Percentiles rank a stretch among this genome's conserved stretches.
phyloP scores from a whole-genome alignment of 306 rosid genomes.

The Begonia loranthoides region DNA sequence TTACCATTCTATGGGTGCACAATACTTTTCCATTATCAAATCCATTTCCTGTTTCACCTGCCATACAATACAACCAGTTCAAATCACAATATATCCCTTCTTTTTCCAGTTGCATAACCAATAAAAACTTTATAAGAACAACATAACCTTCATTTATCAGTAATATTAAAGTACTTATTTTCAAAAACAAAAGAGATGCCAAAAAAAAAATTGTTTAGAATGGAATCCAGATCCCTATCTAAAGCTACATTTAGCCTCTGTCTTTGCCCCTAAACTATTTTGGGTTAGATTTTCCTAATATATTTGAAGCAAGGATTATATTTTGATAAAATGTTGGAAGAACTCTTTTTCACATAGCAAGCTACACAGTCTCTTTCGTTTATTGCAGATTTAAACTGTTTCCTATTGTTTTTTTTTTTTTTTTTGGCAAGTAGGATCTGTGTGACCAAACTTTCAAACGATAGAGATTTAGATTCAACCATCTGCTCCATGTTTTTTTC shows the following conservation, averaged over 20 bases:
- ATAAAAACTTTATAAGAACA: no score
- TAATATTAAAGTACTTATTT: background rate
- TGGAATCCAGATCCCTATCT: background rate
- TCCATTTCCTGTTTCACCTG: slow-evolving; percentile 98
- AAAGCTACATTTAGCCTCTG: background rate
- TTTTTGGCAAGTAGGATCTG: no score
- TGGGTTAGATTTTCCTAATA: background rate
- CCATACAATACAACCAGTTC: slow-evolving; percentile 14
- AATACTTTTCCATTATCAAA: slow-evolving; percentile 58
- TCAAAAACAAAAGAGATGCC: no score
- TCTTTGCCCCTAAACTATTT: background rate
- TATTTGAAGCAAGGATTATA: no score
- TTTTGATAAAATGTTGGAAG: no score
- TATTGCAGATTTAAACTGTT: no score
- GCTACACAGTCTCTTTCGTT: no score
- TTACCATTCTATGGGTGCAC: slow-evolving; percentile 63
- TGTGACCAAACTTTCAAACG: background rate
- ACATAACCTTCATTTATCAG: background rate
- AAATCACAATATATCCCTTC: no score
- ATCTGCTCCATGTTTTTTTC: background rate
- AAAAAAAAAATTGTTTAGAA: no score
- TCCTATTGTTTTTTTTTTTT: no score
- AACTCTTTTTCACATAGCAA: no score
- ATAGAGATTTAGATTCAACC: background rate
- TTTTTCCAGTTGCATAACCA: no score